A percentile compares a stretch with the other conserved stretches of the same genome.
phyloP scores from a whole-genome alignment of 257 asterid species.

The Buddleja alternifolia region DNA sequence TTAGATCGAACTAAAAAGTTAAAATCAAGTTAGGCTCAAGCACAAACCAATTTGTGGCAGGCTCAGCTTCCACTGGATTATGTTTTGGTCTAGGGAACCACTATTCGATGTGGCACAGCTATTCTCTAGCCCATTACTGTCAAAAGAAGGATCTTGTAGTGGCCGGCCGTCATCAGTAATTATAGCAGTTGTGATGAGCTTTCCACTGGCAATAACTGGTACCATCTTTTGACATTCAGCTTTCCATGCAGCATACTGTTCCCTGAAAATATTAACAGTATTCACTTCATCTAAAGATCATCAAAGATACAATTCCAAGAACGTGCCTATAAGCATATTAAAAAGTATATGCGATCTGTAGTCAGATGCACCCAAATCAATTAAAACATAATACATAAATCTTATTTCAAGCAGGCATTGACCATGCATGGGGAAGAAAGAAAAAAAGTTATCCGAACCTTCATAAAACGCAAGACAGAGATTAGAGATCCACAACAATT shows the following conservation, averaged over 20 bases:
- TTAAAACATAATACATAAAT: too few relatives aligned
- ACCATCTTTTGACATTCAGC: slow-evolving; percentile 73
- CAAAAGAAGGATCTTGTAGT: slow-evolving; percentile 40
- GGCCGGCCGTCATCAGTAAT: slow-evolving; percentile 68
- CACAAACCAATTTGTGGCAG: slow-evolving; percentile 87
- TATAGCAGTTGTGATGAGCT: slow-evolving; percentile 65
- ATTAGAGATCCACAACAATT: not conserved
- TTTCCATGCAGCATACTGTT: slow-evolving; percentile 78
- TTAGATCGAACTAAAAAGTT: slow-evolving; percentile 13
- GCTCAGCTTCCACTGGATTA: slow-evolving; percentile 73
- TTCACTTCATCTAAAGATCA: slow-evolving; percentile 12
- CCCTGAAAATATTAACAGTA: slow-evolving; percentile 48
- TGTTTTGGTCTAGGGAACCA: slow-evolving; percentile 51
- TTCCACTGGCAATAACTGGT: slow-evolving; percentile 83
- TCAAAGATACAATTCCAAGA: not conserved
- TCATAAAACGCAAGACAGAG: too few relatives aligned
- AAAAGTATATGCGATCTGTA: not conserved
- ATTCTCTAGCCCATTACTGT: slow-evolving; percentile 26
- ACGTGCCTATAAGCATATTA: slow-evolving; percentile 12
- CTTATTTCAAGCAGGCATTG: too few relatives aligned
- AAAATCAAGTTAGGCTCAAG: slow-evolving; percentile 29
- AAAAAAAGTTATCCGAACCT: too few relatives aligned
- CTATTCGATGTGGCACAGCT: slow-evolving; percentile 29
- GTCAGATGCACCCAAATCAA: slow-evolving; percentile 16
- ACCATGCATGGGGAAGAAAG: too few relatives aligned